Evolutionary conservation across 345 rosid genomes (phyloP).

Genomic region (Melastoma malabathricum): DNA sequence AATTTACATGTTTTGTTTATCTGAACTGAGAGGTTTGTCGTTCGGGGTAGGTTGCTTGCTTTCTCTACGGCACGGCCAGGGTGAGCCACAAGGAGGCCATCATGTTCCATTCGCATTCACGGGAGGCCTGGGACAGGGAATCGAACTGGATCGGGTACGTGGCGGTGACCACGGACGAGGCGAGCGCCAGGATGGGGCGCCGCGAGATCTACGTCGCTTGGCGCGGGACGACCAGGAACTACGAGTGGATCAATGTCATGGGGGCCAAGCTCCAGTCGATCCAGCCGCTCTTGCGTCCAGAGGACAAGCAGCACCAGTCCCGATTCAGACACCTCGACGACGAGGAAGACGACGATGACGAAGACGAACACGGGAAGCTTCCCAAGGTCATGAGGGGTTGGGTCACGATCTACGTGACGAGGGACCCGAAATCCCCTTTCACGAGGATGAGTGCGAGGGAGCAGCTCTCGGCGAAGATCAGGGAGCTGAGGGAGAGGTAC

Average conservation of each 20-base stretch:
- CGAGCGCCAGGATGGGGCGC: slow-evolving; percentile 29
- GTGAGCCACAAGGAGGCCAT: slow-evolving; percentile 42
- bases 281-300: slow-evolving; percentile 21
- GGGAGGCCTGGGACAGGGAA: slow-evolving; percentile 87
- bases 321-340: background rate
- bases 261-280: slow-evolving; percentile 46
- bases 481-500: slow-evolving; percentile 34
- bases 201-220: slow-evolving; percentile 62
- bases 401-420: slow-evolving; percentile 62
- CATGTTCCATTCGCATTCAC: slow-evolving; percentile 49
- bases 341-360: slow-evolving; percentile 17
- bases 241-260: slow-evolving; percentile 63
- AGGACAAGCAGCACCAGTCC: slow-evolving; percentile 1
- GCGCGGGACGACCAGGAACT: slow-evolving; percentile 74
- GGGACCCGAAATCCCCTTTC: slow-evolving; percentile 45
- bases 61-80: slow-evolving; percentile 73
- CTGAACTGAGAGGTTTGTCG: background rate
- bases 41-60: slow-evolving; percentile 20
- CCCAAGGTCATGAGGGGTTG: slow-evolving; percentile 78
- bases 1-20: too few relatives aligned
- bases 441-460: slow-evolving; percentile 41
- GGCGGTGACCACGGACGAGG: slow-evolving; percentile 54
- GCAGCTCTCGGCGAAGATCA: slow-evolving; percentile 41
- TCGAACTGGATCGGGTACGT: slow-evolving; percentile 93
- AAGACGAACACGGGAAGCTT: slow-evolving; percentile 24